A percentile compares a stretch with the other conserved stretches of the same genome.
Conservation (phyloP, 805 yeast genomes). For the Myxozyma vanderwaltii region DNA sequence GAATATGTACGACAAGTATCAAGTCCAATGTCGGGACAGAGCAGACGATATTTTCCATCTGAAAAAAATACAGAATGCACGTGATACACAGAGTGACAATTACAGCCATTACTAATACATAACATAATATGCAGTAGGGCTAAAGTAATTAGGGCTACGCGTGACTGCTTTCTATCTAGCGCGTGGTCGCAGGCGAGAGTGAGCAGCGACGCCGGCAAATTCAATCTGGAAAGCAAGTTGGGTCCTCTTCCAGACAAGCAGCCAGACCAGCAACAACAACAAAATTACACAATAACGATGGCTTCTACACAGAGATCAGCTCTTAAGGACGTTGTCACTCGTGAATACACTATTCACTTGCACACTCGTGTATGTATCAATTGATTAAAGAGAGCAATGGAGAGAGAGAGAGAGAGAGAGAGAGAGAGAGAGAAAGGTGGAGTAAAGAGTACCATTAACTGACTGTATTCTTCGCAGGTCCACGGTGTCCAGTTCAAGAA, state of each 20-base stretch:
- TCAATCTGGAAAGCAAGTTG: no score
- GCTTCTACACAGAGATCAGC: slow-evolving; percentile 61
- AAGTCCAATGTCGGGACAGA: background rate
- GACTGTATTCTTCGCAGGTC: no score
- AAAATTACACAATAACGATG: slow-evolving; percentile 38
- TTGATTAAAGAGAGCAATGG: background rate
- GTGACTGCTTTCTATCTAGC: slow-evolving; percentile 4
- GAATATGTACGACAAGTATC: no score
- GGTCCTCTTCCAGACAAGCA: background rate
- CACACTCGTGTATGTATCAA: slow-evolving; percentile 90
- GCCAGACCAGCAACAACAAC: background rate
- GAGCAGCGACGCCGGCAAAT: background rate
- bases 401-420: background rate
- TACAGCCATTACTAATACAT: background rate
- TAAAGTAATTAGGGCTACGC: background rate
- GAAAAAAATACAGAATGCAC: background rate
- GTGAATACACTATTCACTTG: slow-evolving; percentile 99
- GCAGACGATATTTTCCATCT: slow-evolving; percentile 2
- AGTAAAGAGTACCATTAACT: no score
- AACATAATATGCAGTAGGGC: slow-evolving; percentile 2
- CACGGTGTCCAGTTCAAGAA: slow-evolving; percentile 99
- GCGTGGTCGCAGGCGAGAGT: background rate
- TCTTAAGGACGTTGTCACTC: slow-evolving; percentile 98
- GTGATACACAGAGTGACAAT: background rate
- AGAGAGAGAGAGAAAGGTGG: no score